Percentiles rank a stretch among this genome's conserved stretches.
Evolutionary conservation across 139 green algal genomes (phyloP).

Genomic region (Gonium pectorale): DNA sequence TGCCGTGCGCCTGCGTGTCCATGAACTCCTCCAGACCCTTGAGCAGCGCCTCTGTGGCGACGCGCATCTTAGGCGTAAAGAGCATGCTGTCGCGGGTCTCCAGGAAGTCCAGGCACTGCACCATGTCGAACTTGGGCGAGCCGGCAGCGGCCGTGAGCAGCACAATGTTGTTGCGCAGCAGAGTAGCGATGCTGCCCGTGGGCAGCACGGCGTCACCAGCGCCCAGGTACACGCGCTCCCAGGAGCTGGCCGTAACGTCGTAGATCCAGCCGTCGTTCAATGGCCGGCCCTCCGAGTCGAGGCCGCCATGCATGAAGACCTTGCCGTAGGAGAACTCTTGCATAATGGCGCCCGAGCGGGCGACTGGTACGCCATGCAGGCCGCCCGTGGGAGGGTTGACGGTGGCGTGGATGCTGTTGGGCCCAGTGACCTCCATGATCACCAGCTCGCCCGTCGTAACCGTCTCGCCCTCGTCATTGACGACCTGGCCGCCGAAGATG

Average conservation of each 20-base stretch:
- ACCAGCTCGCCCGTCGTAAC: conserved; percentile 66
- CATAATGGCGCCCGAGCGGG: conserved; percentile 57
- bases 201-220: conserved; percentile 61
- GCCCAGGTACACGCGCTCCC: conserved; percentile 73
- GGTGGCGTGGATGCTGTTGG: conserved; percentile 51
- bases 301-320: conserved; percentile 84
- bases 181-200: conserved; percentile 48
- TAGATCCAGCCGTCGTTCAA: conserved; percentile 83
- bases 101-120: conserved; percentile 72
- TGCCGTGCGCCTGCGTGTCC: conserved; percentile 68
- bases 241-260: conserved; percentile 67
- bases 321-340: conserved; percentile 63
- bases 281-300: conserved; percentile 63
- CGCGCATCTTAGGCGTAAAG: conserved; percentile 75
- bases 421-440: conserved; percentile 69
- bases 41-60: conserved; percentile 55
- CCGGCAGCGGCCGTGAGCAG: conserved; percentile 67
- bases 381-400: conserved; percentile 51
- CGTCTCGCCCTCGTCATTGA: conserved; percentile 62
- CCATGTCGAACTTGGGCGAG: conserved; percentile 77
- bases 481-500: conserved; percentile 70
- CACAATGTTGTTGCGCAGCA: conserved; percentile 62
- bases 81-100: conserved; percentile 50
- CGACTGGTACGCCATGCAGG: conserved; percentile 18
- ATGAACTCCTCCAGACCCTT: conserved; percentile 76